Base-by-base conservation (phyloP, 1,139 yeast species). In the Taiozyma onychis region DNA sequence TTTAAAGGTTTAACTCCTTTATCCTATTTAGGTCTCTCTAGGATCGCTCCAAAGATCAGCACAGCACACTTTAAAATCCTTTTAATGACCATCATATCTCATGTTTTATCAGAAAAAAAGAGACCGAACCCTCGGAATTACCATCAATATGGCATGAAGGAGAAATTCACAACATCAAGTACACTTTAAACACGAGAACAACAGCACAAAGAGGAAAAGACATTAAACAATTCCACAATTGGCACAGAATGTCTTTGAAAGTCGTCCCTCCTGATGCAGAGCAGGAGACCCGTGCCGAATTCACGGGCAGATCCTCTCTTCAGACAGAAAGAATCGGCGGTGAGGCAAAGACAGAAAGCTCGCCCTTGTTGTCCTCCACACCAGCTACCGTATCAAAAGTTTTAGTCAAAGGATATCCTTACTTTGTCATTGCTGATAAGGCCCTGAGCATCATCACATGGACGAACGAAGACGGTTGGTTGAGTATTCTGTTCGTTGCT, bases 341-440 rank as follows among this genome's bases (percentile, higher is more conserved):
- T 14, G 57, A 56, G 14, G 32, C 58, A 26, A 55, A 54, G 43
- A 53, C 63, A 34, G 71, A 71, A 55, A 76, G 83, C 10, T 83
- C 90, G 4, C 93, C 93, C 2, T 70, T 86, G 53, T 71, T 86
- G 48, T 78, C 85, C 2, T 81, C 88, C 1, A 91, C 99, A 0
- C 98, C 99, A 1, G 95, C 97, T 4, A 81, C 91, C 0, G 91
- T 91, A 14, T 85, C 96, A 32, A 87, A 87, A 60, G 88, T 95
- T 6, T 74, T 91, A 49, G 80, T 90, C 47, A 78, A 81, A 55
- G 81, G 96, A 9, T 90, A 91, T 64, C 97, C 97, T 3, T 87
- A 88, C 62, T 73, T 91, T 46, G 74, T 87, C 44, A 77, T 88
- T 6, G 80, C 83, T 11, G 89, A 90, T 66, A 82, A 83, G 58